phyloP scores from a whole-genome alignment of 257 asterid genomes.

The Cynanchum wilfordii region DNA sequence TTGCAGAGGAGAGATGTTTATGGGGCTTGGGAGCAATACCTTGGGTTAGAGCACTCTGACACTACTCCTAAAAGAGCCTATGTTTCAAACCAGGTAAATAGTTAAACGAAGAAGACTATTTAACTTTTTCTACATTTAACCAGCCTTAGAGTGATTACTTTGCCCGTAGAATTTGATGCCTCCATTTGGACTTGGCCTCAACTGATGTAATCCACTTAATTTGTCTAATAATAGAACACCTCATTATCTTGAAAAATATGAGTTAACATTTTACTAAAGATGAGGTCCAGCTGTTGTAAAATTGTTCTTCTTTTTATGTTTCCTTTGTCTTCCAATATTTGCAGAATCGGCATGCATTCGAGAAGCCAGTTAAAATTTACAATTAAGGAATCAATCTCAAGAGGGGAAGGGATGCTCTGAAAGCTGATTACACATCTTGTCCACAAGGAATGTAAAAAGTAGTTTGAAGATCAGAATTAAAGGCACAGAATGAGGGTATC shows the following conservation, averaged over 20 bases:
- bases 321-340: constrained; percentile 19
- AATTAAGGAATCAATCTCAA: constrained; percentile 34
- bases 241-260: not conserved
- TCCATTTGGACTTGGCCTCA: not conserved
- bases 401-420: not conserved
- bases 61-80: constrained; percentile 76
- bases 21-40: constrained; percentile 98
- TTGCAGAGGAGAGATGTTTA: constrained; percentile 72
- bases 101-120: not conserved
- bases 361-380: constrained; percentile 89
- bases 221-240: not conserved
- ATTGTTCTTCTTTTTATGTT: constrained; percentile 1
- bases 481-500: constrained; percentile 4
- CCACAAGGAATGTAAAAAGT: constrained; percentile 12
- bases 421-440: constrained; percentile 4
- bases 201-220: not conserved
- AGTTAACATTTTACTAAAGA: not conserved
- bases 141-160: not conserved
- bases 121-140: not conserved
- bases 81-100: constrained; percentile 61
- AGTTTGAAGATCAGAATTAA: constrained; percentile 11
- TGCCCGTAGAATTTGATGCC: not conserved
- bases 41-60: constrained; percentile 93
- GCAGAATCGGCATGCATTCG: constrained; percentile 91
- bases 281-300: constrained; percentile 2